Base-by-base conservation (phyloP, 768 basidiomycete species). In the Hebeloma cylindrosporum region DNA sequence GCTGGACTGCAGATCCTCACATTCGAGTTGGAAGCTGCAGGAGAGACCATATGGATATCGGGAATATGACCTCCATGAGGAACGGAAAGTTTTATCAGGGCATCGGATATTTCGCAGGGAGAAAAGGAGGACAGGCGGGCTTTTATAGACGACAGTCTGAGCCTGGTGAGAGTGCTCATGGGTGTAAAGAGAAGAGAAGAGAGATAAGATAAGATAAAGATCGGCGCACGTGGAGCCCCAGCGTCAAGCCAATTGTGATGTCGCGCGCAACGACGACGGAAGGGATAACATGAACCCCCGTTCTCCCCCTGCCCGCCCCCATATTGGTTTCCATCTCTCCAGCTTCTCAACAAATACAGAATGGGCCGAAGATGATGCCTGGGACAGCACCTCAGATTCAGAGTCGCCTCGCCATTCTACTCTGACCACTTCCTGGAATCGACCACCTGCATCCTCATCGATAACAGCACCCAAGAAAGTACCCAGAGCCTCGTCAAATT, bases 31-130 rank as follows among this genome's bases (percentile, higher is more conserved):
- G 57, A 50, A 0, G 66, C 57, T 17, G 66, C 64, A 3, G 79
- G 70, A 8, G 83, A 81, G 43, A 78, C 53, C 67, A 77, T 65
- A 41, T 75, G 65, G 8, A 96, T 76, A 61, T 92, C 91, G 3
- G 89, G 83, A n/a, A 96, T 73, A 56, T 81, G 73, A 1, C 93
- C 92, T 1, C 90, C 92, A 52, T 82, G 76, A 9, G 77, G 67
- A 10, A 78, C 59, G 7, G 80, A 78, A 25, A 94, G 80, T 65
- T 90, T 93, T 53, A 93, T 68, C 53, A 95, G 79, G 2, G 92
- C 89, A 57, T 95, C 93, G 0, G 93, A 93, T 6, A 95, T 70
- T 68, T 94, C 89, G 68, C 88, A 90, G 35, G 87, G 78, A 5
- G 88, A 82, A 59, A 79, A 81, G 1, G 57, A 45, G 11, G 62